Evolutionary conservation across 768 basidiomycete genomes (phyloP).

Genomic region (Boletus subparvulus): DNA sequence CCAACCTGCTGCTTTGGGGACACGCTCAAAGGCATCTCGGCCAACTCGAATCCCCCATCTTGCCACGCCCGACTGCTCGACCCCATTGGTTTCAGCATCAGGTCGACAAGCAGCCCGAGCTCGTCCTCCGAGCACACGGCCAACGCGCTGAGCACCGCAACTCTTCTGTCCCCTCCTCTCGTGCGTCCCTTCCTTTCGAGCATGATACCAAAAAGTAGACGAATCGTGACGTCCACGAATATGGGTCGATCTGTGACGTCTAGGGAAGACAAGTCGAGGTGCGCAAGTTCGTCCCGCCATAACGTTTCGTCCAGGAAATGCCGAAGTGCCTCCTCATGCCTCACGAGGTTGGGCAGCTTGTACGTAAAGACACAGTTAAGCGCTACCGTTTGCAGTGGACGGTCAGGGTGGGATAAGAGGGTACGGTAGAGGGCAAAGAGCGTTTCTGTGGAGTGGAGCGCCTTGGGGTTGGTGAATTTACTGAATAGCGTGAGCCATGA

Average conservation of each 20-base stretch:
- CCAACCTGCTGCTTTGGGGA: slow-evolving; percentile 74
- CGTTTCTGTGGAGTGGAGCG: slow-evolving; percentile 64
- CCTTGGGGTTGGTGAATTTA: slow-evolving; percentile 93
- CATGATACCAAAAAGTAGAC: slow-evolving; percentile 87
- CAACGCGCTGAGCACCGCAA: slow-evolving; percentile 72
- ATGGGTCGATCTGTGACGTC: slow-evolving; percentile 56
- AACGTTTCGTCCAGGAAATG: slow-evolving; percentile 78
- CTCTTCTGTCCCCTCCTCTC: slow-evolving; percentile 62
- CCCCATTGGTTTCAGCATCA: slow-evolving; percentile 81
- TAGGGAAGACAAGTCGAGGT: slow-evolving; percentile 64
- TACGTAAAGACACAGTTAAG: slow-evolving; percentile 81
- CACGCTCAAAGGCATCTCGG: slow-evolving; percentile 31
- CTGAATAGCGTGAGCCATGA: slow-evolving; percentile 84
- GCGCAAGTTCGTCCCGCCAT: slow-evolving; percentile 85
- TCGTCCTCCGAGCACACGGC: slow-evolving; percentile 72
- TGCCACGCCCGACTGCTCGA: slow-evolving; percentile 28
- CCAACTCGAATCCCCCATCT: slow-evolving; percentile 31
- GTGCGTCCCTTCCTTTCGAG: slow-evolving; percentile 72
- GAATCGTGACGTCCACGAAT: slow-evolving; percentile 66
- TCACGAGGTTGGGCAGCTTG: slow-evolving; percentile 57
- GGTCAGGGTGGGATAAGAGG: slow-evolving; percentile 85
- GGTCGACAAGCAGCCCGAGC: slow-evolving; percentile 71
- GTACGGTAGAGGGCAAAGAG: slow-evolving; percentile 65
- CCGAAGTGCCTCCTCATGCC: slow-evolving; percentile 63
- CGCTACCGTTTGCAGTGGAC: slow-evolving; percentile 68